Percentiles rank a stretch among this genome's conserved stretches.
Conservation (phyloP, 495 filamentous ascomycete genomes). For the Oleoguttula mirabilis region DNA sequence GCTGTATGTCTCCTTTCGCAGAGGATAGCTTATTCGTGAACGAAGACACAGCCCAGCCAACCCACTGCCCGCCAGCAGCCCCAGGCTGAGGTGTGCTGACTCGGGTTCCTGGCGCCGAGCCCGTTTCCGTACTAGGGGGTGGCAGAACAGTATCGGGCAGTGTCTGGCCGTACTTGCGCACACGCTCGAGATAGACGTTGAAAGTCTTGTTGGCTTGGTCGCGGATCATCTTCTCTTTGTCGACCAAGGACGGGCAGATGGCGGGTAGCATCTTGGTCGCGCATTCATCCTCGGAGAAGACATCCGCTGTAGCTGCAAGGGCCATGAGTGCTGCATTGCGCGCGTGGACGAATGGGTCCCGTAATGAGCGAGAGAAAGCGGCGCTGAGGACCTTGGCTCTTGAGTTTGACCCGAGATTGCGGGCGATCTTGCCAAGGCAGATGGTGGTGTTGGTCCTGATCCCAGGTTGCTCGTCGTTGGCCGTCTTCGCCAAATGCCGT, state of each 20-base stretch:
- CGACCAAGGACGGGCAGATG: conserved; percentile 67
- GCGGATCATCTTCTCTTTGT: conserved; percentile 85
- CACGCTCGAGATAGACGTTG: conserved; percentile 74
- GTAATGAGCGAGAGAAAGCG: conserved; percentile 75
- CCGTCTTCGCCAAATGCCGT: conserved; percentile 83
- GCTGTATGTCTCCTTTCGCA: conserved; percentile 72
- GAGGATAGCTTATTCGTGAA: conserved; percentile 87
- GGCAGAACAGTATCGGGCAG: conserved; percentile 73
- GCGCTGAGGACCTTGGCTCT: conserved; percentile 78
- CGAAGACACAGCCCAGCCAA: conserved; percentile 97
- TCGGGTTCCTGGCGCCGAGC: conserved; percentile 40
- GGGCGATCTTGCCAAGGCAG: conserved; percentile 89
- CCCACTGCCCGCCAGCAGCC: conserved; percentile 47
- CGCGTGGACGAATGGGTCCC: conserved; percentile 90
- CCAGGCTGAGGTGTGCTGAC: conserved; percentile 66
- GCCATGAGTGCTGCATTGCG: conserved; percentile 80
- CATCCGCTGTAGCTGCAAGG: conserved; percentile 67
- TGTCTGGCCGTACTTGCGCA: conserved; percentile 59
- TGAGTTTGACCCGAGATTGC: conserved; percentile 64
- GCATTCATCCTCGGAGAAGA: conserved; percentile 84
- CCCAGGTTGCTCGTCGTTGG: conserved; percentile 94
- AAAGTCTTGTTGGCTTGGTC: conserved; percentile 86
- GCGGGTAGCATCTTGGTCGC: conserved; percentile 69
- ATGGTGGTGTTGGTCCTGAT: conserved; percentile 98
- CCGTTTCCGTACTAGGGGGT: conserved; percentile 29